Conservation (phyloP, 106 monocot species). For the Dioscorea alata region DNA sequence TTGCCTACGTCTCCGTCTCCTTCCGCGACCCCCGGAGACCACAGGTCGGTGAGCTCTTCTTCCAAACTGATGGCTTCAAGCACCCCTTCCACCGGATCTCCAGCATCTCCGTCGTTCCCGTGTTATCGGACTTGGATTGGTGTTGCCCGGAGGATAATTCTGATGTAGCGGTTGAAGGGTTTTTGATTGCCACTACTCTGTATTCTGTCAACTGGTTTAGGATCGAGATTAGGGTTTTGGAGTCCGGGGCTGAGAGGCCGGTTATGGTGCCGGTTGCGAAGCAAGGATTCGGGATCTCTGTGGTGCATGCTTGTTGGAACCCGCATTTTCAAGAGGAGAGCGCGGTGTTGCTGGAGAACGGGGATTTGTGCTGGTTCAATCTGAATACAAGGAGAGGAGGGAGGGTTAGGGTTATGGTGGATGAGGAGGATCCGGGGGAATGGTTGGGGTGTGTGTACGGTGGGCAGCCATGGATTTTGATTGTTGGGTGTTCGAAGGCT, state of each 20-base stretch:
- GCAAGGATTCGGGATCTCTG: conserved; percentile 42
- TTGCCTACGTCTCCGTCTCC: conserved; percentile 30
- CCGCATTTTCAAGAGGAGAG: conserved; percentile 47
- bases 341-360: conserved; percentile 55
- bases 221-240: conserved; percentile 28
- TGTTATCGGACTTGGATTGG: not conserved
- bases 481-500: conserved; percentile 24
- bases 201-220: conserved; percentile 81
- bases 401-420: conserved; percentile 26
- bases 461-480: conserved; percentile 51
- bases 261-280: conserved; percentile 39
- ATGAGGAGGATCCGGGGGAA: conserved; percentile 6
- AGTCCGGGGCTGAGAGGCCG: conserved; percentile 1
- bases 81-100: conserved; percentile 51
- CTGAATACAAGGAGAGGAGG: conserved; percentile 24
- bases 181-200: conserved; percentile 52
- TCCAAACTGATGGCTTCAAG: conserved; percentile 32
- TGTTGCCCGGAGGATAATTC: not conserved
- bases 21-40: not conserved
- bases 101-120: conserved; percentile 19
- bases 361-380: conserved; percentile 62
- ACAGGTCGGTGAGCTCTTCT: conserved; percentile 12
- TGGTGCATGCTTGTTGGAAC: conserved; percentile 70
- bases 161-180: conserved; percentile 25
- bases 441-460: conserved; percentile 75